Percentiles rank a stretch among this genome's conserved stretches.
phyloP scores from a whole-genome alignment of 2,329 filamentous ascomycete species.

The Cytospora paraplurivora region DNA sequence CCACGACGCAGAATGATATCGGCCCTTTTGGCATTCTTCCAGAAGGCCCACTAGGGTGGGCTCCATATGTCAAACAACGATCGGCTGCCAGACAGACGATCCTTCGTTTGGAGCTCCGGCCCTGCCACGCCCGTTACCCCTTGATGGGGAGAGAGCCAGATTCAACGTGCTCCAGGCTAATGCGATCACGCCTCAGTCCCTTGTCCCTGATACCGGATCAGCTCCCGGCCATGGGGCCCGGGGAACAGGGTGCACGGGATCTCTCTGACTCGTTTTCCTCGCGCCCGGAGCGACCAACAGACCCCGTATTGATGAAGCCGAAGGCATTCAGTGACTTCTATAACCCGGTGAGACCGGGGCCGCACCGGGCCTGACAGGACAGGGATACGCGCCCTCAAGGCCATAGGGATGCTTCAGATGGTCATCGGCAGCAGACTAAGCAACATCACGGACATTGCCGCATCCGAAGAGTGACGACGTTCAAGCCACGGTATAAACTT shows the following conservation, averaged over 20 bases:
- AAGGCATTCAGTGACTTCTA: not conserved
- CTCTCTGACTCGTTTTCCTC: constrained; percentile 22
- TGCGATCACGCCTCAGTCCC: not conserved
- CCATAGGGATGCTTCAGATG: no score
- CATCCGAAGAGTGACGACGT: no score
- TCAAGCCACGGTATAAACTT: no score
- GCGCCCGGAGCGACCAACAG: not conserved
- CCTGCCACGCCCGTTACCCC: constrained; percentile 14
- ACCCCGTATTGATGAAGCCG: no score
- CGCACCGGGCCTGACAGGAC: no score
- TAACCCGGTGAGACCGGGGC: not conserved
- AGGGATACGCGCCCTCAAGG: no score
- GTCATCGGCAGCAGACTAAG: no score
- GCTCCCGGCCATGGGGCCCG: constrained; percentile 21
- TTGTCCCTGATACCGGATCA: constrained; percentile 22
- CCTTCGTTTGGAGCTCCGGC: constrained; percentile 21
- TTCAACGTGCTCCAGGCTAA: not conserved
- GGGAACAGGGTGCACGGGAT: constrained; percentile 18
- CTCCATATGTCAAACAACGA: constrained; percentile 19
- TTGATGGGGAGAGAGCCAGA: constrained; percentile 2
- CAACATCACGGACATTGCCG: no score
- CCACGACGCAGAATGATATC: constrained; percentile 8
- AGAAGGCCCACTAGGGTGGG: constrained; percentile 12
- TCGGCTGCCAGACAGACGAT: constrained; percentile 13
- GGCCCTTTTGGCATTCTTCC: constrained; percentile 19